These are phyloP conservation scores for Blepharisma japonicum DNA, from an alignment of 73 alveolate genomes.

Conservation along the genomic window DNA sequence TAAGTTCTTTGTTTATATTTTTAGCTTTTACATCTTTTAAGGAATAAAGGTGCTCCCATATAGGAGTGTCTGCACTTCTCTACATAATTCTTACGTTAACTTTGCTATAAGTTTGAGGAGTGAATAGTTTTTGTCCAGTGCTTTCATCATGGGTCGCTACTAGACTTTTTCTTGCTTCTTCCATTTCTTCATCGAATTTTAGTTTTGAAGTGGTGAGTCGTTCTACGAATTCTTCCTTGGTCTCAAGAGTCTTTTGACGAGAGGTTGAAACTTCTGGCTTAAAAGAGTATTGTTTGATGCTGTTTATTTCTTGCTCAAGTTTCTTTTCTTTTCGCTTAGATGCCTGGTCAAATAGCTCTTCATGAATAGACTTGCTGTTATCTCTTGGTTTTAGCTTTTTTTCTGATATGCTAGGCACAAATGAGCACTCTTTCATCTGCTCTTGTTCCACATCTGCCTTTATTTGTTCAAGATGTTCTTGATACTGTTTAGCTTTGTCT, in stretches of 20 bases:
- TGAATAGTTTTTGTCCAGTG: conserved; percentile 21
- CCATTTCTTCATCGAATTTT: conserved; percentile 12
- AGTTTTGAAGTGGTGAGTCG: neutral
- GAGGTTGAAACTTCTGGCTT: conserved; percentile 16
- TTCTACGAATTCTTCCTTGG: neutral
- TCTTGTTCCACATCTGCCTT: conserved; percentile 1
- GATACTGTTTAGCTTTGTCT: neutral
- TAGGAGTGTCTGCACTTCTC: neutral
- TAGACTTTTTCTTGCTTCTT: neutral
- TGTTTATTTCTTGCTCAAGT: neutral
- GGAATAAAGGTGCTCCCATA: conserved; percentile 9
- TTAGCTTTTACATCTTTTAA: neutral
- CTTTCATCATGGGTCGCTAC: conserved; percentile 18
- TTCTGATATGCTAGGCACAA: conserved; percentile 12
- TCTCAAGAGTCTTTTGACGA: neutral
- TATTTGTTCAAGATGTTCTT: neutral
- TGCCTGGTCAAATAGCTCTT: conserved; percentile 1
- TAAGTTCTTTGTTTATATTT: neutral
- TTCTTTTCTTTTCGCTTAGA: neutral
- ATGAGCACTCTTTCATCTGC: neutral
- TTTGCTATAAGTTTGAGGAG: neutral
- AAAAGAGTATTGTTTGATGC: neutral
- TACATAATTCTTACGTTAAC: neutral
- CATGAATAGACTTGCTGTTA: neutral
- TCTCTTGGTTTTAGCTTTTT: neutral